phyloP scores from a whole-genome alignment of 306 rosid species.

The Lagenaria siceraria region DNA sequence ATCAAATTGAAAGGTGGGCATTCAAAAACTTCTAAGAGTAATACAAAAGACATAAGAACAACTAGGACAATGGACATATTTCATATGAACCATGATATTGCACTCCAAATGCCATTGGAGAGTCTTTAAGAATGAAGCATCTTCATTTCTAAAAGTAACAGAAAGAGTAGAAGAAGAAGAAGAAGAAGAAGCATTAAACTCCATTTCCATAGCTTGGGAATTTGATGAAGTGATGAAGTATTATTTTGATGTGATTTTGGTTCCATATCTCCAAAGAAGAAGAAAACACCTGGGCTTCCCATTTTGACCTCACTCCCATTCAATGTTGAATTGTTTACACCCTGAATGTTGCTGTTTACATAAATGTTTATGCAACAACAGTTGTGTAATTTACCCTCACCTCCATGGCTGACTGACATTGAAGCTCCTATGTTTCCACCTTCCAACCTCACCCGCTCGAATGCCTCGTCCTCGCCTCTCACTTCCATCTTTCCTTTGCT shows the following conservation, averaged over 20 bases:
- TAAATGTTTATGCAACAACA: constrained; percentile 38
- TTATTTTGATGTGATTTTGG: not conserved
- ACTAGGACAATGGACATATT: not conserved
- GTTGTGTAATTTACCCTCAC: constrained; percentile 4
- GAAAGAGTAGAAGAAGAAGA: not conserved
- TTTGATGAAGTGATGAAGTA: not conserved
- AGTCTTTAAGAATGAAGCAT: not conserved
- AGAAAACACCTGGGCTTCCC: constrained; percentile 38
- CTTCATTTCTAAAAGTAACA: not conserved
- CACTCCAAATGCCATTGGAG: not conserved
- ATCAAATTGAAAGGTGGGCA: no score
- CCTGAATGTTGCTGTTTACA: constrained; percentile 40
- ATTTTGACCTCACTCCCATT: constrained; percentile 21
- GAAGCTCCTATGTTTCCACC: constrained; percentile 36
- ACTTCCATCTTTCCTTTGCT: not conserved
- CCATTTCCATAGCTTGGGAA: not conserved
- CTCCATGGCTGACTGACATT: constrained; percentile 3
- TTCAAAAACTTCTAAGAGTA: not conserved
- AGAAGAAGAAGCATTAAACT: not conserved
- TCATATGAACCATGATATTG: not conserved
- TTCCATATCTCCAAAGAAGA: constrained; percentile 19
- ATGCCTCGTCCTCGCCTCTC: not conserved
- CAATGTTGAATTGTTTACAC: constrained; percentile 24
- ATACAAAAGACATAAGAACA: not conserved
- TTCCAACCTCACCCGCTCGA: constrained; percentile 10